A percentile compares a stretch with the other conserved stretches of the same genome.
Conservation (phyloP, 2,329 filamentous ascomycete genomes). For the Penicillium vulpinum region DNA sequence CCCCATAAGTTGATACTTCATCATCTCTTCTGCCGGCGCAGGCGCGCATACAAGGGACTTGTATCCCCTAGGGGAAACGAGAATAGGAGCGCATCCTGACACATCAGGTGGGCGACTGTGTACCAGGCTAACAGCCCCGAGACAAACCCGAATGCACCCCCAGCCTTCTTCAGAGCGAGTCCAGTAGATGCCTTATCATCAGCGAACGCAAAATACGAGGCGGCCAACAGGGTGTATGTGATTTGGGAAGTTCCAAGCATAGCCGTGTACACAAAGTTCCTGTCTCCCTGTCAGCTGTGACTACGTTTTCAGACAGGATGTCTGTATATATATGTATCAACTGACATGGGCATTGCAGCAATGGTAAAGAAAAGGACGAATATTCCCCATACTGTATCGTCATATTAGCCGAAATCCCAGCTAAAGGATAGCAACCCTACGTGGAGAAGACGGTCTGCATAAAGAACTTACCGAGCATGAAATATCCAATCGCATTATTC, state of each 20-base stretch:
- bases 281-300: neutral
- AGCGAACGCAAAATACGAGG: conserved; percentile 1
- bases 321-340: neutral
- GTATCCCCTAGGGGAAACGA: conserved; percentile 2
- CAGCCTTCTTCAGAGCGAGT: neutral
- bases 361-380: conserved; percentile 10
- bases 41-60: too few relatives aligned
- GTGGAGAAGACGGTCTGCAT: conserved; percentile 52
- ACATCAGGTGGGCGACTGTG: conserved; percentile 5
- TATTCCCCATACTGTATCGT: conserved; percentile 8
- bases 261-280: conserved; percentile 9
- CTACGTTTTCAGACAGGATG: neutral
- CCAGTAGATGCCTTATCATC: neutral
- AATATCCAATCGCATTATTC: conserved; percentile 54
- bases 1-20: too few relatives aligned
- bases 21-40: too few relatives aligned
- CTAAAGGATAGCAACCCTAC: conserved; percentile 46
- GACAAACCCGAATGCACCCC: conserved; percentile 8
- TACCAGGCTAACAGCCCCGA: conserved; percentile 9
- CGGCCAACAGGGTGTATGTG: neutral
- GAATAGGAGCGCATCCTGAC: conserved; percentile 10
- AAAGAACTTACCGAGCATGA: conserved; percentile 35
- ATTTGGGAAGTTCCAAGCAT: neutral
- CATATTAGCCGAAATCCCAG: neutral
- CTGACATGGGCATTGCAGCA: conserved; percentile 7